Conservation (phyloP, 495 filamentous ascomycete genomes). For the Hypoxylon intermedium region DNA sequence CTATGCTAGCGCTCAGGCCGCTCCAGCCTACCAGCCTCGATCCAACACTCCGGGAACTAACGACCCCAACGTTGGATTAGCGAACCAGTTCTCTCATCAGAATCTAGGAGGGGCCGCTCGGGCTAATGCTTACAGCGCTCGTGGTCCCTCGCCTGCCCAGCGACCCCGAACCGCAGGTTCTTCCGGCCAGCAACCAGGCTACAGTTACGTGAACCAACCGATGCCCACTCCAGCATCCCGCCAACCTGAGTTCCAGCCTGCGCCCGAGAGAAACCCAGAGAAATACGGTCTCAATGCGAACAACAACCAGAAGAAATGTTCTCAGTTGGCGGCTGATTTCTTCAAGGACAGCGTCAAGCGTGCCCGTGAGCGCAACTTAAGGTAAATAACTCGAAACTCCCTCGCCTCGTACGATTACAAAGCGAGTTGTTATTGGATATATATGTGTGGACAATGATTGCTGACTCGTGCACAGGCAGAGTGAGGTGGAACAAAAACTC, state of each 20-base stretch:
- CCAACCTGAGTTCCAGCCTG: slow-evolving; percentile 59
- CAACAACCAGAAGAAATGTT: slow-evolving; percentile 78
- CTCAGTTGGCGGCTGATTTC: slow-evolving; percentile 81
- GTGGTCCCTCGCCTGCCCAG: slow-evolving; percentile 73
- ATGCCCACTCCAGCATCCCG: slow-evolving; percentile 56
- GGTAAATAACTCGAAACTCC: slow-evolving; percentile 58
- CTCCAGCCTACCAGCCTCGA: slow-evolving; percentile 62
- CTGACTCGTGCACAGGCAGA: slow-evolving; percentile 66
- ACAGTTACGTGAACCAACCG: slow-evolving; percentile 70
- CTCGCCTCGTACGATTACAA: not conserved
- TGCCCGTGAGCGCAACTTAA: slow-evolving; percentile 87
- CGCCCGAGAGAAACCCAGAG: slow-evolving; percentile 76
- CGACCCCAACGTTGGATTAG: slow-evolving; percentile 82
- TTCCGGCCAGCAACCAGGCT: slow-evolving; percentile 61
- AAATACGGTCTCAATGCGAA: slow-evolving; percentile 67
- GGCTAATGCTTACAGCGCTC: slow-evolving; percentile 68
- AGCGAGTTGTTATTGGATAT: not conserved
- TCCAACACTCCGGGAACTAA: slow-evolving; percentile 63
- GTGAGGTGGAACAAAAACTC: slow-evolving; percentile 85
- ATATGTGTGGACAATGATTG: not conserved
- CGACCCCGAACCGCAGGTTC: slow-evolving; percentile 81
- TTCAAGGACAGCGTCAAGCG: slow-evolving; percentile 96
- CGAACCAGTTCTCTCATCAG: slow-evolving; percentile 96
- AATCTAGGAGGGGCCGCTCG: slow-evolving; percentile 78
- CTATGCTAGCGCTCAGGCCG: slow-evolving; percentile 28